These are phyloP conservation scores for Byssothecium circinans DNA, from an alignment of 2,329 filamentous ascomycete genomes.

Conservation along the genomic window DNA sequence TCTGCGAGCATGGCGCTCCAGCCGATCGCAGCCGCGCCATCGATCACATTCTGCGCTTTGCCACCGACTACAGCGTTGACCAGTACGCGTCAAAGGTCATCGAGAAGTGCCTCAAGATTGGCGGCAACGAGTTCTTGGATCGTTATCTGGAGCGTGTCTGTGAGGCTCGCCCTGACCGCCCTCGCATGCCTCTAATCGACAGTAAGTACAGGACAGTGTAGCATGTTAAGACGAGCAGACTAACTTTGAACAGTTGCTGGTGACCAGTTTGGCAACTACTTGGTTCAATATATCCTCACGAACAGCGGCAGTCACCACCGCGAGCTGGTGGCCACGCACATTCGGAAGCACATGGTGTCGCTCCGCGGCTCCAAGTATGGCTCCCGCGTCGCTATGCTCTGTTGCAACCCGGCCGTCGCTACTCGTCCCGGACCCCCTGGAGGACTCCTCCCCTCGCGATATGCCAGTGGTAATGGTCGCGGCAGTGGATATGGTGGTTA, in stretches of 20 bases:
- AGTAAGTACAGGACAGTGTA: constrained; percentile 54
- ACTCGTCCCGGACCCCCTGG: constrained; percentile 86
- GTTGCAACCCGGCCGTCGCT: constrained; percentile 87
- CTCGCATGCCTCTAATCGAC: constrained; percentile 94
- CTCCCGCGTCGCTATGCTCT: constrained; percentile 97
- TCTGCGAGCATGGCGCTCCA: constrained; percentile 93
- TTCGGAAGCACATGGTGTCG: constrained; percentile 98
- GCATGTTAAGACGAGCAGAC: background rate
- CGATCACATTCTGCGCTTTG: constrained; percentile 91
- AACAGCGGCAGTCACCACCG: constrained; percentile 83
- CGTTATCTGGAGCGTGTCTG: constrained; percentile 94
- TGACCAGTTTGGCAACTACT: constrained; percentile 98
- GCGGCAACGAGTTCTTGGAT: constrained; percentile 83
- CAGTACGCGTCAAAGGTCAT: constrained; percentile 99
- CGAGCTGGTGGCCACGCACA: constrained; percentile 89
- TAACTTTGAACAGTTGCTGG: constrained; percentile 67
- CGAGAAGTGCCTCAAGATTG: constrained; percentile 98
- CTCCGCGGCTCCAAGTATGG: constrained; percentile 97
- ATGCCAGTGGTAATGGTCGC: constrained; percentile 26
- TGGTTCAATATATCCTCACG: constrained; percentile 95
- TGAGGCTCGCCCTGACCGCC: constrained; percentile 84
- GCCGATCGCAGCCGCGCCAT: constrained; percentile 90
- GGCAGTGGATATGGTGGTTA: constrained; percentile 34
- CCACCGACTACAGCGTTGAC: constrained; percentile 96
- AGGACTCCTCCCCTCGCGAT: constrained; percentile 50